Evolutionary conservation across 345 rosid species (phyloP).

Genomic region (Eucalyptus fibrosa): DNA sequence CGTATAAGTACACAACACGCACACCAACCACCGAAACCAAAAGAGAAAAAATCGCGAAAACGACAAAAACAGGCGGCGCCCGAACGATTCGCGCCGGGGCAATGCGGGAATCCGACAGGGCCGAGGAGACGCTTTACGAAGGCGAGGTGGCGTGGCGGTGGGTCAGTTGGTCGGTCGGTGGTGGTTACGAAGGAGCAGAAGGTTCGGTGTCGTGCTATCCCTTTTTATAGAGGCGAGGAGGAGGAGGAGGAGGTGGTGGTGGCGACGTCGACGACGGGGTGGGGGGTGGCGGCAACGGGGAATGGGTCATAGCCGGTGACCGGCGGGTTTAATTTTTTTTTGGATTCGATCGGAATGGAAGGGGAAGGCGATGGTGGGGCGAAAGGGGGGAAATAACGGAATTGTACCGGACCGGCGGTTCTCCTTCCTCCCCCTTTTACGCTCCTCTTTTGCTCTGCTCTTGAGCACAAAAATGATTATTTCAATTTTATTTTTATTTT

Average conservation of each 20-base stretch:
- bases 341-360: background rate
- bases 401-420: background rate
- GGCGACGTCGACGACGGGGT: background rate
- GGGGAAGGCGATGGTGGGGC: background rate
- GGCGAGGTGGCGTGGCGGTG: too few relatives aligned
- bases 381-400: background rate
- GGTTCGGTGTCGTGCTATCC: background rate
- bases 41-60: background rate
- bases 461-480: background rate
- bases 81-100: background rate
- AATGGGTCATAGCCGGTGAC: background rate
- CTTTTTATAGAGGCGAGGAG: background rate
- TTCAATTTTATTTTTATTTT: too few relatives aligned
- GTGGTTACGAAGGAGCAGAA: background rate
- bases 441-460: background rate
- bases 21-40: too few relatives aligned
- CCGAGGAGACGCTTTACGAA: background rate
- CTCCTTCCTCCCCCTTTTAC: background rate
- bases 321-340: background rate
- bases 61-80: background rate
- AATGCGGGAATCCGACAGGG: background rate
- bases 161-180: background rate
- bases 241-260: background rate
- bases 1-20: too few relatives aligned
- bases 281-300: background rate